Evolutionary conservation across 495 filamentous ascomycete species (phyloP), one percentile per base, ranked within the genome.

Genomic region (Lindgomyces ingoldianus): DNA sequence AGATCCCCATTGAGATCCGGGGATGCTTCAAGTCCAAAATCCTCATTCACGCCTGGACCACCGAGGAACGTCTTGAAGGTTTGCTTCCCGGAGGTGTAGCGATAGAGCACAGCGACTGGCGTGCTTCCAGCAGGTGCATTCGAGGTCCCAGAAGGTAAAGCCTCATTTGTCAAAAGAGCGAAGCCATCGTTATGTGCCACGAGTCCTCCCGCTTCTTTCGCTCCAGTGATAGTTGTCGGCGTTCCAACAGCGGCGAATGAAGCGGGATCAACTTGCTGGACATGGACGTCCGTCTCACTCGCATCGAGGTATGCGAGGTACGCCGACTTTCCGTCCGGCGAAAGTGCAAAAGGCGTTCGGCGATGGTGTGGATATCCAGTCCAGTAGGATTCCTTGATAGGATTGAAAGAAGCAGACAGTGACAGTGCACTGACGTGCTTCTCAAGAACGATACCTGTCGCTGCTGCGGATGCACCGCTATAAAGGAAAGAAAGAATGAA

Each of bases 101-200:
- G 76, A 66, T 81, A 78, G 21, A 84, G 70, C 3, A 77, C 76
- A 2, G 81, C 69, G 25, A 83, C 76, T 0, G 80, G 81, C 14
- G 44, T 50, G 18, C 46, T 51, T 14, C 14, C 44, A 18, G 57
- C 27, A 21, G 57, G 44, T 1, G 57, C 46, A 49, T 83, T 74
- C 14, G 76, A 63, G 11, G 78, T 80, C 24, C 77, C 77, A 10
- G 78, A 76, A 76, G 55, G n/a, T 24, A 58, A 14, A 4, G 41
- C 39, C 19, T 58, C 55, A 71, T 80, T 83, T 56, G 79, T 80
- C 53, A 85, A 67, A 4, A 84, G 68, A 12, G 82, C 81, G 69
- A 85, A 85, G 12, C 81, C 82, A 64, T 85, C 81, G 58, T 82
- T 76, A 57, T 82, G 81, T 45, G 81, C 81, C 18, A 84, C 79